Evolutionary conservation across 2,329 filamentous ascomycete genomes (phyloP), one percentile per base, ranked within the genome.

Genomic region (Torrubiella hemipterigena): DNA sequence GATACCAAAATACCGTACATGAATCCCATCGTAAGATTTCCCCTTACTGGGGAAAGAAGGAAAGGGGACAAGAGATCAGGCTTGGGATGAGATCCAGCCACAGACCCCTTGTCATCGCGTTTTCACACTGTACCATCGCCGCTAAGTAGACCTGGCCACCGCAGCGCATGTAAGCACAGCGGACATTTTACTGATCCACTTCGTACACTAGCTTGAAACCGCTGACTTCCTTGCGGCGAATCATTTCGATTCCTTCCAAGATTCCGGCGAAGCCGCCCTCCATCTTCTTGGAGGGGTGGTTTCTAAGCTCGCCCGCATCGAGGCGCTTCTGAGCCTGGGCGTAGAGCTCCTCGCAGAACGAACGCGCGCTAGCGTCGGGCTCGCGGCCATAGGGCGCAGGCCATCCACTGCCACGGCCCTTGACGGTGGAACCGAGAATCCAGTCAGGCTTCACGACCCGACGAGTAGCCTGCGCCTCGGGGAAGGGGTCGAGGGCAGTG

Each of bases 181-280:
- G n/a, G n/a, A n/a, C n/a, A n/a, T n/a, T n/a, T n/a, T n/a, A n/a
- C n/a, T n/a, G n/a, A n/a, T n/a, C n/a, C n/a, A 22, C 20, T 8
- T 22, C n/a, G 20, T 59, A 62, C 3, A 65, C 60, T 33, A 64
- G 43, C 49, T 63, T 64, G 20, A 49, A 49, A 14, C 50, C 59
- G 32, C 54, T 59, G 20, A 62, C 48, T 41, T 49, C 40, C 2
- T 45, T 48, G 7, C 46, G 40, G 35, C 40, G 42, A 29, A 54
- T 31, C 36, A 52, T 46, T 18, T 50, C 43, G n/a, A 58, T 29
- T 3, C 52, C 52, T 12, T 37, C 30, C 7, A 58, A 27, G 11
- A 56, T 44, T 5, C 53, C 56, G 40, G 54, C 44, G 1, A 59
- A 36, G 3, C 54, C 54, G 5, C 31, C 34, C 24, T 37, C 12